Conservation (phyloP, 352 stramenopile species). For the Bremia lactucae region DNA sequence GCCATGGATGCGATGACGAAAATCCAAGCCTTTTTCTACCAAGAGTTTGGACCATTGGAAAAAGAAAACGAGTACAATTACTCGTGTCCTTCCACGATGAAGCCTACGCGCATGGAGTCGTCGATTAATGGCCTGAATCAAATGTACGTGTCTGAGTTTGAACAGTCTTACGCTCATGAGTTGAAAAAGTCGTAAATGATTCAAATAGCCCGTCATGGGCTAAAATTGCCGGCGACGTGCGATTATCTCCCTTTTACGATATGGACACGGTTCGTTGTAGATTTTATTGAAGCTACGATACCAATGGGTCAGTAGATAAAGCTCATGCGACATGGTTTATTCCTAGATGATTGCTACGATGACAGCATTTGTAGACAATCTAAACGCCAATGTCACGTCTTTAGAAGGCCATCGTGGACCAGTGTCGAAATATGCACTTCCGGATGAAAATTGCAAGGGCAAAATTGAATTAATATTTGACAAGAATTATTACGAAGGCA, state of each 20-base stretch:
- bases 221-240: constrained; percentile 86
- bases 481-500: constrained; percentile 76
- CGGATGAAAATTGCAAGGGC: constrained; percentile 60
- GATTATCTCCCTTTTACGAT: constrained; percentile 88
- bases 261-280: constrained; percentile 64
- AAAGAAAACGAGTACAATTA: constrained; percentile 88
- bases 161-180: too few relatives aligned
- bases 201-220: constrained; percentile 70
- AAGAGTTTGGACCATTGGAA: constrained; percentile 73
- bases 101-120: constrained; percentile 76
- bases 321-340: too few relatives aligned
- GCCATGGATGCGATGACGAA: constrained; percentile 74
- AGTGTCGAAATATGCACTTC: constrained; percentile 87
- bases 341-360: constrained; percentile 58
- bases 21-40: constrained; percentile 86
- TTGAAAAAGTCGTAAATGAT: not conserved
- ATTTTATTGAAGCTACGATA: too few relatives aligned
- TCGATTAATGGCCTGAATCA: constrained; percentile 74
- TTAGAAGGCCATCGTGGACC: constrained; percentile 77
- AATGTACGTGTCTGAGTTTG: constrained; percentile 49
- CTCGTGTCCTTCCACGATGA: constrained; percentile 81
- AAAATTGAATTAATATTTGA: constrained; percentile 86
- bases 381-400: constrained; percentile 79
- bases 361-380: constrained; percentile 70
- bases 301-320: too few relatives aligned